These are phyloP conservation scores for Botryotinia globosa DNA, from an alignment of 2,329 filamentous ascomycete species.

Conservation along the genomic window DNA sequence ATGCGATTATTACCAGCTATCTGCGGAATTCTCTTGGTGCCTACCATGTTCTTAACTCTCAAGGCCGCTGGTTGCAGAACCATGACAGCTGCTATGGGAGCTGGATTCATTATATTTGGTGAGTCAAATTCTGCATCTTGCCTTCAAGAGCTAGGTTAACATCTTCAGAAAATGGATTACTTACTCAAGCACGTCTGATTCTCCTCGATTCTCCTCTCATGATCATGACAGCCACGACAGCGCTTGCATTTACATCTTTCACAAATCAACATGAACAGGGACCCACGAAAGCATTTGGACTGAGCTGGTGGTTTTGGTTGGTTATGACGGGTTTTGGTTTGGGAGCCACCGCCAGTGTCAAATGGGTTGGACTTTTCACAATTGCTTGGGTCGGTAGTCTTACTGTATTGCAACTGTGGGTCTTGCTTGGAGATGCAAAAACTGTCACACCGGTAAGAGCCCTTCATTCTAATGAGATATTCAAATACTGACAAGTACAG, in stretches of 20 bases:
- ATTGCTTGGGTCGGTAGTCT: constrained; percentile 96
- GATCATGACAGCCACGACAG: constrained; percentile 88
- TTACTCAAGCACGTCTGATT: constrained; percentile 93
- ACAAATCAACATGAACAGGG: constrained; percentile 96
- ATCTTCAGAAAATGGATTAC: constrained; percentile 78
- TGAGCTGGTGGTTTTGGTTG: constrained; percentile 98
- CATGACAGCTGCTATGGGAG: constrained; percentile 77
- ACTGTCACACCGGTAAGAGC: constrained; percentile 71
- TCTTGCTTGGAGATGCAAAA: constrained; percentile 83
- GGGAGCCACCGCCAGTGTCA: constrained; percentile 89
- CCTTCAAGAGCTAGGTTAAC: constrained; percentile 27
- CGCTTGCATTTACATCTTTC: constrained; percentile 86
- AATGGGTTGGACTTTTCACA: constrained; percentile 98
- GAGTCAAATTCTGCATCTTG: constrained; percentile 35
- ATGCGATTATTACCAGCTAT: constrained; percentile 94
- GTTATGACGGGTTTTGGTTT: constrained; percentile 80
- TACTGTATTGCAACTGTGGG: constrained; percentile 90
- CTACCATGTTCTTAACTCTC: constrained; percentile 90
- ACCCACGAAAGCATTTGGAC: constrained; percentile 79
- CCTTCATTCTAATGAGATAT: neutral
- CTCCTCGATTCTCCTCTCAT: constrained; percentile 94
- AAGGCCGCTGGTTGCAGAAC: constrained; percentile 89
- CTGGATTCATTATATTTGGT: constrained; percentile 89
- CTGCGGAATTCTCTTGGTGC: constrained; percentile 82
- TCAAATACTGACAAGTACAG: constrained; percentile 40